Evolutionary conservation across 1,139 yeast genomes (phyloP), one percentile per base, ranked within the genome.

Genomic region (Taphrina sp.): DNA sequence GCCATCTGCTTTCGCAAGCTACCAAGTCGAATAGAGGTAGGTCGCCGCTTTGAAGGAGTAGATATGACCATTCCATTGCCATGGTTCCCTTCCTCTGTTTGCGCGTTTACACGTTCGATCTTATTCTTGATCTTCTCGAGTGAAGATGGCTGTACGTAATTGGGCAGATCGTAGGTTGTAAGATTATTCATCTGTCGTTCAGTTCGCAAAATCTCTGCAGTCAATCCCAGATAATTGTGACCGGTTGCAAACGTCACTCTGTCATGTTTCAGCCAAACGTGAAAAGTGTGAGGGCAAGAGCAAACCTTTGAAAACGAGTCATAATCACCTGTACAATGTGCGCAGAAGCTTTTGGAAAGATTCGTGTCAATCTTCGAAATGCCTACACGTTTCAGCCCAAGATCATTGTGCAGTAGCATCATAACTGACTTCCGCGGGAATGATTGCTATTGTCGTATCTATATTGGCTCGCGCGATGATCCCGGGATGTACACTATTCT

Each of bases 291-390:
- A 2, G 38, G 3, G 5, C 12, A 3, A 23, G 3, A 28, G 10
- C 3, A 31, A 19, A 43, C 47, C 95, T 79, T 67, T 88, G 88
- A 58, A 92, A 75, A 61, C 95, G 78, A 1, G 95, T 84, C 60
- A 90, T 73, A 16, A 92, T 88, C 80, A 92, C 89, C 62, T 95
- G 95, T 5, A 92, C 94, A 44, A 92, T 90, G 68, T 90, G 96
- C 0, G 96, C 86, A 0, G 96, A 84, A 0, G 96, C 87, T 62
- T 85, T 81, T 5, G 98, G 97, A 66, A 83, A 87, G 63, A 83
- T 86, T 35, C 74, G 67, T 12, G 87, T 85, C 44, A 92, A 77
- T 57, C 85, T 74, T 56, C 80, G 77, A 64, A 92, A 92, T 0
- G 97, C 88, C 58, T 43, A 12, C 3, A 19, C 17, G 5, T 8